A percentile compares a stretch with the other conserved stretches of the same genome.
These are phyloP conservation scores for Thermothelomyces thermophilus DNA, from an alignment of 2,329 filamentous ascomycete species.

Conservation along the genomic window DNA sequence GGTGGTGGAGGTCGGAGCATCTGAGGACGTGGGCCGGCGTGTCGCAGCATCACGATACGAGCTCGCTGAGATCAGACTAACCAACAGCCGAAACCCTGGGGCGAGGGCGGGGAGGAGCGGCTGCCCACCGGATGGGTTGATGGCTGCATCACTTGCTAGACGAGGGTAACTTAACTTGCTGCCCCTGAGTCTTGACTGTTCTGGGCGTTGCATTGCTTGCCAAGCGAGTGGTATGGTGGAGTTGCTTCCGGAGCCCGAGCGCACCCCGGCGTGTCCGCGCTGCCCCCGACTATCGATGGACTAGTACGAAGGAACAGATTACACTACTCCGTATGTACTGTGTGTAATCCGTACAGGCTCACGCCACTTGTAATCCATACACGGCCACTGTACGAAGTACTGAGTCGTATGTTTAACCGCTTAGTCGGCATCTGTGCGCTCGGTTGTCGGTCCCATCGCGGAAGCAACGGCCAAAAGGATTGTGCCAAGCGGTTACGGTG, in stretches of 20 bases:
- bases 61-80: constrained; percentile 1
- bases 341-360: too few relatives aligned
- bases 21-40: not conserved
- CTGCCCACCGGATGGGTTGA: not conserved
- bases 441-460: constrained; percentile 1
- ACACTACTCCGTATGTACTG: too few relatives aligned
- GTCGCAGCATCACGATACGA: constrained; percentile 14
- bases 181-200: constrained; percentile 12
- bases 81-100: constrained; percentile 14
- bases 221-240: constrained; percentile 11
- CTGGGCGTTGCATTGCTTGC: constrained; percentile 10
- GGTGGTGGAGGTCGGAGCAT: not conserved
- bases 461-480: not conserved
- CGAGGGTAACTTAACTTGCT: constrained; percentile 1
- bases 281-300: not conserved
- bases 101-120: not conserved
- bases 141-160: constrained; percentile 12
- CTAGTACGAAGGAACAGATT: too few relatives aligned
- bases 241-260: not conserved
- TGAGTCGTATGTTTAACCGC: too few relatives aligned
- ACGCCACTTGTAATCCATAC: too few relatives aligned
- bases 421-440: not conserved
- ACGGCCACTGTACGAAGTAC: too few relatives aligned
- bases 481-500: not conserved
- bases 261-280: not conserved